Evolutionary conservation across 805 yeast species (phyloP), one percentile per base, ranked within the genome.

Genomic region (Metschnikowia borealis): DNA sequence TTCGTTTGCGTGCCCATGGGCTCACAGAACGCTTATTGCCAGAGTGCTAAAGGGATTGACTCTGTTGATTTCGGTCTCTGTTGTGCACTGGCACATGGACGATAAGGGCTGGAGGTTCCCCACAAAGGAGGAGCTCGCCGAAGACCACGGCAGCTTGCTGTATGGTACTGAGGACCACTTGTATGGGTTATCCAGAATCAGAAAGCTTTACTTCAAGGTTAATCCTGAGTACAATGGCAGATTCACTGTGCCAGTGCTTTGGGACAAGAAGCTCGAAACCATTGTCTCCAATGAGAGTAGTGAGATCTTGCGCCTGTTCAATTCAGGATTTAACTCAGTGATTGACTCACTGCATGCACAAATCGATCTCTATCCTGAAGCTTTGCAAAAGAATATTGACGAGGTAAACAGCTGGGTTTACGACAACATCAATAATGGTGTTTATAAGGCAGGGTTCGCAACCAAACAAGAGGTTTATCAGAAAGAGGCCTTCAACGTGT

Each of bases 1-100:
- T 10, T 85, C 94, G 0, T 74, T 77, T 44, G 96, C 96, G 1
- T 92, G 99, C 69, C 98, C 99, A 3, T 92, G 97, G 91, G 97
- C 97, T 1, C 96, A 89, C 63, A 78, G 98, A 54, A 82, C 91
- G 0, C 73, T 91, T 51, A 84, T 89, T 47, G 76, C 84, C 2
- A 71, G 97, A 48, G 68, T 78, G 11, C 72, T 92, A 54, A 89
- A 90, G 71, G 96, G 96, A 1, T 67, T 74, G 60, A 55, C 76
- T 1, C 70, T 80, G 1, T 67, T 84, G 10, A 81, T 85, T 53
- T 80, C 82, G 2, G 75, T 84, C 32, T 82, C 91, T 18, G 89
- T 89, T 37, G 97, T 92, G 11, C 95, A 90, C 66, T 90, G 97
- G 92, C 84, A 82, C 61, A 79, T 92, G 85, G 96, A 87, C 56